Evolutionary conservation across 2,329 filamentous ascomycete genomes (phyloP).

Genomic region (Trichoderma afroharzianum): DNA sequence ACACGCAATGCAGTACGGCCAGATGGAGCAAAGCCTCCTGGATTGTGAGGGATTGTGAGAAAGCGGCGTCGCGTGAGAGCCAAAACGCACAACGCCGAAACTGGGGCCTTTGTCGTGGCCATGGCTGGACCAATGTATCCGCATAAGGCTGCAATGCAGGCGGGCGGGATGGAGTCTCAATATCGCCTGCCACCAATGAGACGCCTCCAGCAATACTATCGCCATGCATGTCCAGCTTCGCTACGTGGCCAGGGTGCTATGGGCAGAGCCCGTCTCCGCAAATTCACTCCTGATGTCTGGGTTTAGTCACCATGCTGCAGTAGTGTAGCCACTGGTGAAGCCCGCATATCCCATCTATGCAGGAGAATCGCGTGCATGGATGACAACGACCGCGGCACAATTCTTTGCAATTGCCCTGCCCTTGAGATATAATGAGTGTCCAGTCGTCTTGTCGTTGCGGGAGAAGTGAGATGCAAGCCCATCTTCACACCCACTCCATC

Average conservation of each 20-base stretch:
- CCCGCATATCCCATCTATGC: conserved; percentile 10
- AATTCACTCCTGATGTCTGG: neutral
- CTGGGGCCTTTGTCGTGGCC: conserved; percentile 14
- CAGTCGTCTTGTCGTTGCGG: neutral
- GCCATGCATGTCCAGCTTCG: conserved; percentile 9
- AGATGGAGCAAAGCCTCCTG: neutral
- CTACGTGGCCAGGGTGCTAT: conserved; percentile 18
- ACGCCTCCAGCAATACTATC: conserved; percentile 12
- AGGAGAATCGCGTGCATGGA: conserved; percentile 3
- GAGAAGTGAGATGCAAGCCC: conserved; percentile 11
- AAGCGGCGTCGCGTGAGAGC: neutral
- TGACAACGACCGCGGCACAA: neutral
- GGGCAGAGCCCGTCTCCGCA: neutral
- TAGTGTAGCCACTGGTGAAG: neutral
- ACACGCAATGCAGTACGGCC: conserved; percentile 7
- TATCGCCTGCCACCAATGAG: neutral
- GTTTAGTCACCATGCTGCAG: neutral
- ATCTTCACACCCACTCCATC: conserved; percentile 4
- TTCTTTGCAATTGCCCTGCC: neutral
- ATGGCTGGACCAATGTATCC: conserved; percentile 9
- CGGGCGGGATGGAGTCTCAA: conserved; percentile 4
- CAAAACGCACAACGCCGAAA: neutral
- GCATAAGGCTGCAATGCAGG: conserved; percentile 19
- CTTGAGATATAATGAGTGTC: conserved; percentile 3
- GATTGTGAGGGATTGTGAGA: neutral